Conservation (phyloP, 164 flowering plant species). For the Vitis vinifera region ASM3070453v1 NC_081823.1:256501-257000, state of each 20-base stretch:
- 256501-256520: not conserved
- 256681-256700: too few relatives aligned
- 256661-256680: not conserved
- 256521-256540: not conserved
- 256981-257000: constrained; percentile 60
- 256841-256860: constrained; percentile 59
- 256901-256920: constrained; percentile 64
- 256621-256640: not conserved
- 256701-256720: too few relatives aligned
- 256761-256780: not conserved
- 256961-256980: constrained; percentile 66
- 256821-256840: constrained; percentile 68
- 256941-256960: constrained; percentile 62
- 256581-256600: not conserved
- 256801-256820: constrained; percentile 40
- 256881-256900: constrained; percentile 73
- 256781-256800: not conserved
- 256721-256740: too few relatives aligned
- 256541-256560: not conserved
- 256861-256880: constrained; percentile 61
- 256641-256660: not conserved
- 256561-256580: not conserved
- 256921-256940: constrained; percentile 66
- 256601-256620: not conserved
- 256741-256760: not conserved